phyloP scores from a whole-genome alignment of 768 basidiomycete genomes.

The Tulasnella sp. region DNA sequence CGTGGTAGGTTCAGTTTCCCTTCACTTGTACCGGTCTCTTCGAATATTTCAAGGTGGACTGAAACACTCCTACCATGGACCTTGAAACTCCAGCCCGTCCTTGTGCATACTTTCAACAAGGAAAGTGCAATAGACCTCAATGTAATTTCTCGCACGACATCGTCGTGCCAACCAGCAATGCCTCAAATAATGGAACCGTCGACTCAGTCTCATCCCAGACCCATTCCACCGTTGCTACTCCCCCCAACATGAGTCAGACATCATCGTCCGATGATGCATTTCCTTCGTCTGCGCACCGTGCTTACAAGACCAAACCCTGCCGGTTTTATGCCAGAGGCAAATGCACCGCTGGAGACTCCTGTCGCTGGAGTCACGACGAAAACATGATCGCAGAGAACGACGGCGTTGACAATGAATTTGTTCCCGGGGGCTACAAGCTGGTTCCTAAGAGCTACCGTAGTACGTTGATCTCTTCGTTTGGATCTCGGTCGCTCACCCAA shows the following conservation, averaged over 20 bases:
- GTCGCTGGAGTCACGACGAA: conserved; percentile 14
- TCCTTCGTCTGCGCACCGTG: not conserved
- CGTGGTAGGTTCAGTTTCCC: no score
- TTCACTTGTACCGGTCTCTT: no score
- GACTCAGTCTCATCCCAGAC: conserved; percentile 6
- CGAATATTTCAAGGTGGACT: no score
- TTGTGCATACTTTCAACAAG: conserved; percentile 14
- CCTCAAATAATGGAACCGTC: not conserved
- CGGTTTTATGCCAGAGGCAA: conserved; percentile 12
- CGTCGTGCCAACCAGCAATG: not conserved
- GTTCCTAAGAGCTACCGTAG: conserved; percentile 13
- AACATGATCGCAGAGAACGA: not conserved
- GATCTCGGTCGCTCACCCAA: not conserved
- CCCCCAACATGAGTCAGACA: not conserved
- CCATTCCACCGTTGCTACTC: not conserved
- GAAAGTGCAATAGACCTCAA: conserved; percentile 8
- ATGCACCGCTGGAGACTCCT: conserved; percentile 9
- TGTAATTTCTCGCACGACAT: conserved; percentile 14
- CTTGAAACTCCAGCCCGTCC: conserved; percentile 4
- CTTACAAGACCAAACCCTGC: conserved; percentile 12
- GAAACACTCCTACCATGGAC: not conserved
- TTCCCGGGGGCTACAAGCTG: conserved; percentile 8
- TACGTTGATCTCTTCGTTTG: not conserved
- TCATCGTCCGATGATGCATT: not conserved
- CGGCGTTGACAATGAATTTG: not conserved